phyloP scores from a whole-genome alignment of 306 rosid species.

The Vigna nakashimae region DNA sequence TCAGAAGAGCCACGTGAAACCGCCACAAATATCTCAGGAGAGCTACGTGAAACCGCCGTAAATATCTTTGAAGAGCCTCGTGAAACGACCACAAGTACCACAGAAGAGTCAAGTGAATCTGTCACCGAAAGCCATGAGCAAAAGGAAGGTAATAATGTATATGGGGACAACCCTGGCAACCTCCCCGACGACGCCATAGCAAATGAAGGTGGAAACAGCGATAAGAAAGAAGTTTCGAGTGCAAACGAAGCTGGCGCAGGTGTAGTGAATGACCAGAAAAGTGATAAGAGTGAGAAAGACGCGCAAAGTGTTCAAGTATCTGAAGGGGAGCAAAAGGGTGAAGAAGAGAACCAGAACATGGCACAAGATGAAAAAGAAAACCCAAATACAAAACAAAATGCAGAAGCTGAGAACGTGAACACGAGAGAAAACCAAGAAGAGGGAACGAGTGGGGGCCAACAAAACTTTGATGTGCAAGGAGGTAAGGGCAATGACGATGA shows the following conservation, averaged over 20 bases:
- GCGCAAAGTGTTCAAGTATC: neutral
- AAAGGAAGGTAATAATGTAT: slow-evolving; percentile 37
- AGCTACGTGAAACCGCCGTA: neutral
- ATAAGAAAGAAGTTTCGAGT: slow-evolving; percentile 12
- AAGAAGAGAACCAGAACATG: neutral
- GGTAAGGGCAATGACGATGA: slow-evolving; percentile 32
- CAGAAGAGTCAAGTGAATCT: neutral
- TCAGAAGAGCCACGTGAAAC: neutral
- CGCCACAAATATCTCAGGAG: neutral
- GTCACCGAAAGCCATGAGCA: slow-evolving; percentile 21
- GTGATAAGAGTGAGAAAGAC: slow-evolving; percentile 7
- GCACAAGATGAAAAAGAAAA: slow-evolving; percentile 5
- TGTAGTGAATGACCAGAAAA: slow-evolving; percentile 34
- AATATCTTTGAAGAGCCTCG: neutral
- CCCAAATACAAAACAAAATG: slow-evolving; percentile 12
- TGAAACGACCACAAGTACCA: neutral
- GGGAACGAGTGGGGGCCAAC: neutral
- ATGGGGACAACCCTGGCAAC: slow-evolving; percentile 78
- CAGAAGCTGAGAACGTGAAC: slow-evolving; percentile 28
- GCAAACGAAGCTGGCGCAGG: neutral
- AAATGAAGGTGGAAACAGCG: slow-evolving; percentile 39
- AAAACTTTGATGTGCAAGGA: slow-evolving; percentile 34
- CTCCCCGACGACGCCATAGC: slow-evolving; percentile 83
- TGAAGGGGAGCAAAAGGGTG: slow-evolving; percentile 30
- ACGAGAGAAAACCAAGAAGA: slow-evolving; percentile 32